A percentile compares a stretch with the other conserved stretches of the same genome.
phyloP scores from a whole-genome alignment of 176 grass and related monocot species.

The Eleusine indica region DNA sequence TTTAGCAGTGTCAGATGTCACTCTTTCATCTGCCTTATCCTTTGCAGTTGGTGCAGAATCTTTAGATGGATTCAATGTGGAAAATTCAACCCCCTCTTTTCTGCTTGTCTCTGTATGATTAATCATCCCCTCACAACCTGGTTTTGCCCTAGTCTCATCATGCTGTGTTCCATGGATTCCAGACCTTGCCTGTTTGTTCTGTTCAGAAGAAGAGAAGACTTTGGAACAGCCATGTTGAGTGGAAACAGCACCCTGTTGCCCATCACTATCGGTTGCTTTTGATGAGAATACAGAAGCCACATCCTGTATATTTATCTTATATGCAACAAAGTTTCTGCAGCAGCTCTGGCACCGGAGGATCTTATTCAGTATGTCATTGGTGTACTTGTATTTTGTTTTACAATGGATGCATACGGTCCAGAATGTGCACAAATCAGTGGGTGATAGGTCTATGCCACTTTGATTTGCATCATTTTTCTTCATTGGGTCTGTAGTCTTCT shows the following conservation, averaged over 20 bases:
- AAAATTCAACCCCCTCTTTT: slow-evolving; percentile 32
- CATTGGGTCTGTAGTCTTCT: slow-evolving; percentile 15
- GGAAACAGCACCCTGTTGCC: slow-evolving; percentile 41
- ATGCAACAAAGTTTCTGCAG: slow-evolving; percentile 52
- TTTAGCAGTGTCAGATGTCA: slow-evolving; percentile 30
- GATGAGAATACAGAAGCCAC: slow-evolving; percentile 36
- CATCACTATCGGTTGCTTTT: slow-evolving; percentile 29
- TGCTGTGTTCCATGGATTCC: slow-evolving; percentile 1
- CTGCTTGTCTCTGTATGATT: slow-evolving; percentile 21
- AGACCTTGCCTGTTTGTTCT: slow-evolving; percentile 21
- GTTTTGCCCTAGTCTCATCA: slow-evolving; percentile 35
- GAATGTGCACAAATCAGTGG: slow-evolving; percentile 42
- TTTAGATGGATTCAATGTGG: slow-evolving; percentile 19
- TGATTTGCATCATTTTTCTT: slow-evolving; percentile 40
- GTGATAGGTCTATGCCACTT: slow-evolving; percentile 40
- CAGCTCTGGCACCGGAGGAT: slow-evolving; percentile 60
- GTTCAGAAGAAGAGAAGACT: slow-evolving; percentile 31
- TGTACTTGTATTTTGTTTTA: slow-evolving; percentile 61
- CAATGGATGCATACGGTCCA: slow-evolving; percentile 74
- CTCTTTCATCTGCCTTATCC: slow-evolving; percentile 12
- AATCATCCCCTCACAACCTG: slow-evolving; percentile 16
- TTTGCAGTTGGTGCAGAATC: slow-evolving; percentile 30
- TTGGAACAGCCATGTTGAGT: slow-evolving; percentile 30
- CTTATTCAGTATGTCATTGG: slow-evolving; percentile 41
- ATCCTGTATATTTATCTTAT: slow-evolving; percentile 34